Percentiles rank a stretch among this genome's conserved stretches.
Evolutionary conservation across 2,329 filamentous ascomycete species (phyloP).

Genomic region (Aspergillus spinulosporus): DNA sequence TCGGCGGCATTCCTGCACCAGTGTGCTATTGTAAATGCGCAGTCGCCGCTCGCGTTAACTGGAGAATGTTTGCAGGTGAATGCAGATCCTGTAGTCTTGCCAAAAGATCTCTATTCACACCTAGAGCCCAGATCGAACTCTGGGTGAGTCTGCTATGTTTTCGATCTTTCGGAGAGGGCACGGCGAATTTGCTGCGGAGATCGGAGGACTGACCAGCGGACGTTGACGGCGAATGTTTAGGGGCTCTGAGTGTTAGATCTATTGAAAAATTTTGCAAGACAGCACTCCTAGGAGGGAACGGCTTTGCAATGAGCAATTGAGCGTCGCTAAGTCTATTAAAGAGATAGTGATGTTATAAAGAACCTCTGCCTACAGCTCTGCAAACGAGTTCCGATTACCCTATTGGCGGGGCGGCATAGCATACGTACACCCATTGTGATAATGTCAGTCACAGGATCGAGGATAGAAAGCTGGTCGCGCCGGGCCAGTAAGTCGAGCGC

Average conservation of each 20-base stretch:
- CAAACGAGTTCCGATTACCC: background rate
- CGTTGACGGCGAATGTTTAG: background rate
- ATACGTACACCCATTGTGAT: conserved; percentile 3
- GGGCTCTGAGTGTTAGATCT: background rate
- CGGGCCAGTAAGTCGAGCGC: background rate
- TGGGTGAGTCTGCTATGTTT: too few species aligned
- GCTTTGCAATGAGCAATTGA: background rate
- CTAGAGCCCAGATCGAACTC: too few species aligned
- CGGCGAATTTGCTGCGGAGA: background rate
- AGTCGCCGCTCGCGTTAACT: too few species aligned
- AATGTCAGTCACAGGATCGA: background rate
- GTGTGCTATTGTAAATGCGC: too few species aligned
- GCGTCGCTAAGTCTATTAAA: background rate
- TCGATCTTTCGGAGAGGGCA: too few species aligned
- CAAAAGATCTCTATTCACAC: too few species aligned
- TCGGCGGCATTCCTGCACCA: conserved; percentile 19
- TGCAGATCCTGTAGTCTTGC: too few species aligned
- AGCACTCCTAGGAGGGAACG: background rate
- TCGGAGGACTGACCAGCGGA: background rate
- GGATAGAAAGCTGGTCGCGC: background rate
- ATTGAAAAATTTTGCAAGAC: background rate
- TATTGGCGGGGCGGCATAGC: conserved; percentile 10
- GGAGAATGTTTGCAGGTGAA: too few species aligned
- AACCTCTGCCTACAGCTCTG: background rate
- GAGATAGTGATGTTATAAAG: background rate